These are phyloP conservation scores for Punica granatum DNA, from an alignment of 345 rosid genomes.

Conservation along the genomic window DNA sequence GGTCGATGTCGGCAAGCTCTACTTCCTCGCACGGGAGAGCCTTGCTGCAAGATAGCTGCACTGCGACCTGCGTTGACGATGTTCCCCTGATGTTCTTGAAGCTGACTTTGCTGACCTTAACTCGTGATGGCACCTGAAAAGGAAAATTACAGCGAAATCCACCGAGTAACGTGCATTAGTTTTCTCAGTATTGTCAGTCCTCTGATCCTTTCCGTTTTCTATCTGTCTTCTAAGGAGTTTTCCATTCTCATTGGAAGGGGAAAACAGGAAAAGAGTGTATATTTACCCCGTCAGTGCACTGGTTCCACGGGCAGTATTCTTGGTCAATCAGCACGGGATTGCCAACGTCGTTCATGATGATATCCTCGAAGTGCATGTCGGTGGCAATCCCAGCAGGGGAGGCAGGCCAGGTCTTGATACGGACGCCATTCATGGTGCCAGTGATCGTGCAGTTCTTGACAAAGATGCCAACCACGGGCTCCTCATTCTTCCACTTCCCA, in stretches of 20 bases:
- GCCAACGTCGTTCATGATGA: constrained; percentile 22
- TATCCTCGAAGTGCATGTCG: constrained; percentile 28
- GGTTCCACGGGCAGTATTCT: constrained; percentile 25
- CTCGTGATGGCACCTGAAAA: constrained; percentile 25
- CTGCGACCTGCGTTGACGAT: constrained; percentile 26
- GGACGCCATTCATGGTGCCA: constrained; percentile 31
- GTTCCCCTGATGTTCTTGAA: constrained; percentile 46
- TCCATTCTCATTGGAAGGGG: no score
- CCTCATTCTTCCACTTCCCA: constrained; percentile 30
- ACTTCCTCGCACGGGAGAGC: constrained; percentile 35
- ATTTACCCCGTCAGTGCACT: constrained; percentile 6
- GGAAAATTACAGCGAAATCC: no score
- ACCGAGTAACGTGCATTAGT: no score
- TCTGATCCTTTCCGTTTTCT: no score
- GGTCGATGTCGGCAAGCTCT: constrained; percentile 27
- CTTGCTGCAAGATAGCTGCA: constrained; percentile 41
- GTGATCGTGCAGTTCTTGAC: constrained; percentile 28
- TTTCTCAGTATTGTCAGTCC: no score
- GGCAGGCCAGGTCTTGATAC: constrained; percentile 60
- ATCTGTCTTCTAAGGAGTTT: no score
- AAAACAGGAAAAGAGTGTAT: neutral
- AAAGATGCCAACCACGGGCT: constrained; percentile 25
- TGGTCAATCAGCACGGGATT: constrained; percentile 35
- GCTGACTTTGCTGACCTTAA: constrained; percentile 32
- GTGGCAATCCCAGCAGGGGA: constrained; percentile 17